Evolutionary conservation across 2,329 filamentous ascomycete genomes (phyloP).

Genomic region (Thelonectria blattea): DNA sequence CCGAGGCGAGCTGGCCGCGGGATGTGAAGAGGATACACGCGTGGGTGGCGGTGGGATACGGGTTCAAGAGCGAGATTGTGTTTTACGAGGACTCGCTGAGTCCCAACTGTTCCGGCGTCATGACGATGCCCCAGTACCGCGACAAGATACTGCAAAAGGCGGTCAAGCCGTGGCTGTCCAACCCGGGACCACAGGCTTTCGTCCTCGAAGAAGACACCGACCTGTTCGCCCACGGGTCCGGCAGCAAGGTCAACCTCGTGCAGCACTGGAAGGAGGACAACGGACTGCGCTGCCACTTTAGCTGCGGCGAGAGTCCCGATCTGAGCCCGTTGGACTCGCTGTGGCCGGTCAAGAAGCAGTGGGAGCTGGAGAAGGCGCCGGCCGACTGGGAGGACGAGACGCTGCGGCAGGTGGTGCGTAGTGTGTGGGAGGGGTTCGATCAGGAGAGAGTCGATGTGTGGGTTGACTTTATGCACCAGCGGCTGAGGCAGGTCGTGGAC

Average conservation of each 20-base stretch:
- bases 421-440: conserved; percentile 39
- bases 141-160: conserved; percentile 43
- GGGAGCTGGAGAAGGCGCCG: conserved; percentile 34
- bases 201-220: conserved; percentile 46
- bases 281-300: conserved; percentile 42
- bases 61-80: conserved; percentile 46
- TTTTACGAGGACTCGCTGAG: conserved; percentile 47
- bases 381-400: conserved; percentile 45
- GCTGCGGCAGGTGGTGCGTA: conserved; percentile 40
- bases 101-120: conserved; percentile 40
- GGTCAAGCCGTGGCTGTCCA: conserved; percentile 43
- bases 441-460: conserved; percentile 45
- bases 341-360: conserved; percentile 45
- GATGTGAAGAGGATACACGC: conserved; percentile 44
- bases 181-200: conserved; percentile 33
- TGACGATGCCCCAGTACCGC: conserved; percentile 45
- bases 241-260: conserved; percentile 44
- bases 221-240: conserved; percentile 44
- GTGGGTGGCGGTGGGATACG: conserved; percentile 45
- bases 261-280: conserved; percentile 47
- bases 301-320: conserved; percentile 47
- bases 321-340: conserved; percentile 45
- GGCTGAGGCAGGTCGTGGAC: conserved; percentile 42
- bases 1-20: conserved; percentile 41
- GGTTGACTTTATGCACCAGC: conserved; percentile 47